A percentile compares a stretch with the other conserved stretches of the same genome.
Conservation (phyloP, 257 asterid species). For the Eucommia ulmoides region DNA sequence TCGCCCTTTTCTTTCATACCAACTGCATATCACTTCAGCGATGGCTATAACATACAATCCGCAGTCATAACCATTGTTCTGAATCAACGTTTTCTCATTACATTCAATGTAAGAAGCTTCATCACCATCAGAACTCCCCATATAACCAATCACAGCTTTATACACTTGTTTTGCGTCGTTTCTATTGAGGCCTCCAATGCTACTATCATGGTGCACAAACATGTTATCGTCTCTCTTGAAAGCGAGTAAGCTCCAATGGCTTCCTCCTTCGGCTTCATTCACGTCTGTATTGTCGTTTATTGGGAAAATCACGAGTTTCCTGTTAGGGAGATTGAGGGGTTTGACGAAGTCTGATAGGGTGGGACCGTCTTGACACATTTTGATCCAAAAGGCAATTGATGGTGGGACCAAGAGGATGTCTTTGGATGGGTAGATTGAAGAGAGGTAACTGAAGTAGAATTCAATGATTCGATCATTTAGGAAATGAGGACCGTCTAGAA, state of each 20-base stretch:
- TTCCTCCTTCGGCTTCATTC: constrained; percentile 61
- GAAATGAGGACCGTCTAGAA: constrained; percentile 54
- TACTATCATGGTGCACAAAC: constrained; percentile 77
- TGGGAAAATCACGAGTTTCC: constrained; percentile 57
- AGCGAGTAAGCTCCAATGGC: constrained; percentile 74
- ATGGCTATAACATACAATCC: constrained; percentile 64
- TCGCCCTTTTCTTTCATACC: constrained; percentile 28
- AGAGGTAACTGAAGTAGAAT: constrained; percentile 65
- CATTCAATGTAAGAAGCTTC: constrained; percentile 27
- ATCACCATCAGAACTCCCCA: constrained; percentile 3
- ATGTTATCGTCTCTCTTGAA: constrained; percentile 34
- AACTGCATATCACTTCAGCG: constrained; percentile 45
- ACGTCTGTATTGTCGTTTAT: constrained; percentile 62
- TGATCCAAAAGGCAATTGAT: constrained; percentile 74
- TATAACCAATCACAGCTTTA: constrained; percentile 20
- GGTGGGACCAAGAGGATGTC: constrained; percentile 64
- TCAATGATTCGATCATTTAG: constrained; percentile 79
- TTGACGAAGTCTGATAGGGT: constrained; percentile 46
- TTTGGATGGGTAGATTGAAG: constrained; percentile 32
- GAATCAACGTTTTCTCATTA: constrained; percentile 32
- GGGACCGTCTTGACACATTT: constrained; percentile 47
- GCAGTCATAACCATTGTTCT: constrained; percentile 62
- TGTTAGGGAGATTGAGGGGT: constrained; percentile 46
- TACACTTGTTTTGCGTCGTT: constrained; percentile 32
- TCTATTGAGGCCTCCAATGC: constrained; percentile 18